Conservation (phyloP, 352 stramenopile species). For the Pythium folliculosum region DNA sequence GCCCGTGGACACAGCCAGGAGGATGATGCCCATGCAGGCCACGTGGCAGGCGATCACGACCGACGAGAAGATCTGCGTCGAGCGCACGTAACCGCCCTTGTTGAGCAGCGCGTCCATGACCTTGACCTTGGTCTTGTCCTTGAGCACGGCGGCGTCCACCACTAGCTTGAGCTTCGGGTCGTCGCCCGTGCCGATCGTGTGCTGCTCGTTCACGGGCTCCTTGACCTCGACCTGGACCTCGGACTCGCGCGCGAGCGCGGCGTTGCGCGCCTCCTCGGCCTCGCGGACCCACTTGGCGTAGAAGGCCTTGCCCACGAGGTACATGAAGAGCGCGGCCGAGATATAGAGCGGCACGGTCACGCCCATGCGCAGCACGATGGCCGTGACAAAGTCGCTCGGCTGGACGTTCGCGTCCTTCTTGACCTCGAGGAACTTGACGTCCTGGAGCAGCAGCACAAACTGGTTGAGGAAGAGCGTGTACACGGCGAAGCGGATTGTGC, state of each 20-base stretch:
- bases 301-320: conserved; percentile 73
- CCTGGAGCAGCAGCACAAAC: conserved; percentile 70
- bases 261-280: conserved; percentile 62
- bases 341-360: conserved; percentile 78
- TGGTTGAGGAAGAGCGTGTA: conserved; percentile 71
- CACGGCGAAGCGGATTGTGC: conserved; percentile 76
- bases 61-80: conserved; percentile 74
- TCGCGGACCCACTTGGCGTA: conserved; percentile 72
- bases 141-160: conserved; percentile 46
- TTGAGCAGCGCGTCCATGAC: conserved; percentile 64
- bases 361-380: conserved; percentile 63
- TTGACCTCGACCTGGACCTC: conserved; percentile 35
- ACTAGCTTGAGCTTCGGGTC: conserved; percentile 46
- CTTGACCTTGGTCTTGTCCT: conserved; percentile 50
- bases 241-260: conserved; percentile 44
- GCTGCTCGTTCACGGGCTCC: conserved; percentile 15
- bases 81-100: conserved; percentile 81
- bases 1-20: conserved; percentile 62
- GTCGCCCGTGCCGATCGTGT: conserved; percentile 18
- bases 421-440: conserved; percentile 79
- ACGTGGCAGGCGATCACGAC: conserved; percentile 73
- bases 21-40: conserved; percentile 67
- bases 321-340: conserved; percentile 72
- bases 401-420: conserved; percentile 56
- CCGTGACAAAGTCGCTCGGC: conserved; percentile 54